These are phyloP conservation scores for Zygotorulaspora chibaensis DNA, from an alignment of 805 yeast species.

Conservation along the genomic window DNA sequence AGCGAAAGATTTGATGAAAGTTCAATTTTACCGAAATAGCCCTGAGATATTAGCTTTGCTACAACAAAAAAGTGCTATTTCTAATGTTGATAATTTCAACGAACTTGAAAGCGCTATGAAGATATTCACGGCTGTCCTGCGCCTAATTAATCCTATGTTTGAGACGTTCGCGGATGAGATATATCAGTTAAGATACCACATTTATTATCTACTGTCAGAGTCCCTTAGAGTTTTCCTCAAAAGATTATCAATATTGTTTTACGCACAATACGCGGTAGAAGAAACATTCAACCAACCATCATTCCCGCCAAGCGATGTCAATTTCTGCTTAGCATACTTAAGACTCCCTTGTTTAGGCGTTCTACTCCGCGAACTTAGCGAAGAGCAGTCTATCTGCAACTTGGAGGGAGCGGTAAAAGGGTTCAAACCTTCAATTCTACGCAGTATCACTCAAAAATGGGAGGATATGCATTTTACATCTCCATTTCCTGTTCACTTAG, in stretches of 20 bases:
- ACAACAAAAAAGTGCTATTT: not conserved
- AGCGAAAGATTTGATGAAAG: constrained; percentile 11
- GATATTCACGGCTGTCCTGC: constrained; percentile 1
- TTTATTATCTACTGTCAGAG: constrained; percentile 10
- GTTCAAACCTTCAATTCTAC: not conserved
- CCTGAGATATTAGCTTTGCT: not conserved
- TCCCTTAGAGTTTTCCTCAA: constrained; percentile 20
- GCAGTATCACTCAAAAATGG: not conserved
- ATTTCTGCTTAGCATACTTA: constrained; percentile 2
- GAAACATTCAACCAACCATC: not conserved
- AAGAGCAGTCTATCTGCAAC: constrained; percentile 2
- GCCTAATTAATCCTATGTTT: constrained; percentile 1
- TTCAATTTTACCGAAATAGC: constrained; percentile 7
- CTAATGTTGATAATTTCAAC: not conserved
- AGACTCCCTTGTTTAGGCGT: constrained; percentile 2
- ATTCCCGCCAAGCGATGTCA: not conserved
- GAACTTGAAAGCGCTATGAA: constrained; percentile 2
- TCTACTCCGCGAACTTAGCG: constrained; percentile 1
- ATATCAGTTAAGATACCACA: constrained; percentile 1
- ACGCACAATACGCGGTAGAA: constrained; percentile 14
- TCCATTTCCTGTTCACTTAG: constrained; percentile 55
- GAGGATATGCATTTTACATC: constrained; percentile 2
- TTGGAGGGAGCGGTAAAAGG: not conserved
- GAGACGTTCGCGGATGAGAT: not conserved
- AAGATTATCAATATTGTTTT: constrained; percentile 15